Percentiles rank a stretch among this genome's conserved stretches.
These are phyloP conservation scores for Acanthamoeba castellanii DNA, from an alignment of 208 protist species.

Conservation along the genomic window DNA sequence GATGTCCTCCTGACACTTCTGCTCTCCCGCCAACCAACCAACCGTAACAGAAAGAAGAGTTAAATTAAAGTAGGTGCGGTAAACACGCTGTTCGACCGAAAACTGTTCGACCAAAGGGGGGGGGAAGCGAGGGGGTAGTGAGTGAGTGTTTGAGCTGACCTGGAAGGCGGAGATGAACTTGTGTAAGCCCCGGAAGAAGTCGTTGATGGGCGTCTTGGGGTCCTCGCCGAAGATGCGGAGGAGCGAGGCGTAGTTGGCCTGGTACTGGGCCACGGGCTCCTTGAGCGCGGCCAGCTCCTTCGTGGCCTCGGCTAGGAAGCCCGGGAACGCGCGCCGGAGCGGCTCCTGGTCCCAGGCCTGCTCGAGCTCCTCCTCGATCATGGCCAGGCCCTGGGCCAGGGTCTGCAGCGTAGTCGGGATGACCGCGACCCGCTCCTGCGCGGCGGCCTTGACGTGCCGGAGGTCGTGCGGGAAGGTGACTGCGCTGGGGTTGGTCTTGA, in stretches of 20 bases:
- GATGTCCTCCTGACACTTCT: constrained; percentile 1
- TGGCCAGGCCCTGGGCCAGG: neutral
- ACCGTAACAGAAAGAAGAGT: too few species aligned
- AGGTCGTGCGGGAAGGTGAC: constrained; percentile 7
- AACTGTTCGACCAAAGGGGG: too few species aligned
- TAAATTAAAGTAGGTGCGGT: too few species aligned
- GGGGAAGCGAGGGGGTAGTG: too few species aligned
- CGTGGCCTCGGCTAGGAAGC: constrained; percentile 1
- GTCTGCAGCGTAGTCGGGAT: constrained; percentile 33
- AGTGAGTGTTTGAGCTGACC: neutral
- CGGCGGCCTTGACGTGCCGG: neutral
- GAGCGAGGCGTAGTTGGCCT: constrained; percentile 16
- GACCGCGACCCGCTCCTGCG: neutral
- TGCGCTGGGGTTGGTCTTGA: neutral
- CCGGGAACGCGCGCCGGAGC: neutral
- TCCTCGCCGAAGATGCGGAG: constrained; percentile 58
- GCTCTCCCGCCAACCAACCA: neutral
- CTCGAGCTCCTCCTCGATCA: constrained; percentile 21
- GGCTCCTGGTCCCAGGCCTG: constrained; percentile 36
- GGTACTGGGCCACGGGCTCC: constrained; percentile 31
- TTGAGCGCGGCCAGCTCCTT: constrained; percentile 21
- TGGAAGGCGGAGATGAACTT: constrained; percentile 6
- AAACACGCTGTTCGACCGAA: too few species aligned
- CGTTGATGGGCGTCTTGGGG: constrained; percentile 43
- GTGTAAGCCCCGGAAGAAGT: neutral